These are phyloP conservation scores for Aspergillus luchuensis DNA, from an alignment of 2,329 filamentous ascomycete genomes.

Conservation along the genomic window DNA sequence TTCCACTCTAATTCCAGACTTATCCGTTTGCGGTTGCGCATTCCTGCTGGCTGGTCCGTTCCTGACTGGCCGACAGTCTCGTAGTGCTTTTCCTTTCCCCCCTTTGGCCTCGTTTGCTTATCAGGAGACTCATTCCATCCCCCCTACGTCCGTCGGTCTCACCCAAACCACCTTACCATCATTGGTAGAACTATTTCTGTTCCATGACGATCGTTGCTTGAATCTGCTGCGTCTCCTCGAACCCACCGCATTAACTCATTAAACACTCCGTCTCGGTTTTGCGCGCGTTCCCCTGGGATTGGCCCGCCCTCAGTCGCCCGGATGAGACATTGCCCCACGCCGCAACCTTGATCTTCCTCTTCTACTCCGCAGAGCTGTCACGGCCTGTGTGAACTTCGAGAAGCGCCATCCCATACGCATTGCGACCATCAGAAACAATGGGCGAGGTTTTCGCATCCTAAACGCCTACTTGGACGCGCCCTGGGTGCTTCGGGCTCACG, in stretches of 20 bases:
- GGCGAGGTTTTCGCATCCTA: conserved; percentile 15
- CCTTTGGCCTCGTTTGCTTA: neutral
- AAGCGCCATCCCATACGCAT: neutral
- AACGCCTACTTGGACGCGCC: conserved; percentile 22
- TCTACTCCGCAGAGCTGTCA: conserved; percentile 1
- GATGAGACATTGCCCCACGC: conserved; percentile 17
- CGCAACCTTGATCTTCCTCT: conserved; percentile 5
- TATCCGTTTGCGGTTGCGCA: conserved; percentile 7
- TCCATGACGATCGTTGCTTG: neutral
- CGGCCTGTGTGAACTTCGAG: too few species aligned
- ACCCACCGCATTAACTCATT: neutral
- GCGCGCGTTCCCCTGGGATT: neutral
- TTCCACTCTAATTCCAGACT: conserved; percentile 2
- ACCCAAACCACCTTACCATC: neutral
- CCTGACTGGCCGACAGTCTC: neutral
- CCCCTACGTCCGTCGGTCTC: neutral
- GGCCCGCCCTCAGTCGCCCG: conserved; percentile 6
- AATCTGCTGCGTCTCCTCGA: neutral
- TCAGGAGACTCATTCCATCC: neutral
- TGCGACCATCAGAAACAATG: conserved; percentile 12
- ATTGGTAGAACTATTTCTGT: neutral
- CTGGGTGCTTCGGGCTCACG: conserved; percentile 17
- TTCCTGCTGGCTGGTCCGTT: neutral
- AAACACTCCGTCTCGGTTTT: neutral
- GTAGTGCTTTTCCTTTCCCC: neutral